These are phyloP conservation scores for Yamadazyma songkhlaensis DNA, from an alignment of 1,139 yeast genomes.

Conservation along the genomic window DNA sequence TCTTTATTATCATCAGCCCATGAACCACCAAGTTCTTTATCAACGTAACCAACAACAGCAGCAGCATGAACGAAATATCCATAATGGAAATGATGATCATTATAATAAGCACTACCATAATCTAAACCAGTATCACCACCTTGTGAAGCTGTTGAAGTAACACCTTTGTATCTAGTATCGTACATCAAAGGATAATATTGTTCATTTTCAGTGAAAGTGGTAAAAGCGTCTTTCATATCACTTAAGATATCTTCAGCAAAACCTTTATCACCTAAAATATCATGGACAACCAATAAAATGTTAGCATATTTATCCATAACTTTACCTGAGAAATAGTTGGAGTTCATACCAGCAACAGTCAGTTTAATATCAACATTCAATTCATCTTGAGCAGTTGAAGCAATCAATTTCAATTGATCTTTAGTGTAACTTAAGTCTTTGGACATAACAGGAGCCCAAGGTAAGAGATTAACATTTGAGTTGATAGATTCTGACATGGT, in stretches of 20 bases:
- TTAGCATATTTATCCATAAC: slow-evolving; percentile 74
- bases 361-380: slow-evolving; percentile 53
- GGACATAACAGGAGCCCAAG: slow-evolving; percentile 45
- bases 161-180: slow-evolving; percentile 65
- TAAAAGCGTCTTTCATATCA: slow-evolving; percentile 47
- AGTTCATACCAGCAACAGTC: slow-evolving; percentile 47
- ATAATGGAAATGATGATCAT: slow-evolving; percentile 81
- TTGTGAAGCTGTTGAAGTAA: slow-evolving; percentile 61
- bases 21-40: slow-evolving; percentile 49
- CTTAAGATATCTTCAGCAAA: slow-evolving; percentile 48
- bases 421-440: slow-evolving; percentile 41
- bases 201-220: slow-evolving; percentile 41
- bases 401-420: slow-evolving; percentile 51
- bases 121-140: slow-evolving; percentile 41
- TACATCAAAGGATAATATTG: slow-evolving; percentile 63
- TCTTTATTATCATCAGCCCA: slow-evolving; percentile 59
- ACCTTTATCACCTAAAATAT: slow-evolving; percentile 53
- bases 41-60: slow-evolving; percentile 68
- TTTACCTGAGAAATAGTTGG: slow-evolving; percentile 68
- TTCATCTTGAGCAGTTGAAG: slow-evolving; percentile 56
- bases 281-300: slow-evolving; percentile 60
- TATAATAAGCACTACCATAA: slow-evolving; percentile 67
- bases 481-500: slow-evolving; percentile 50
- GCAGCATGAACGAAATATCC: slow-evolving; percentile 79
- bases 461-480: slow-evolving; percentile 54